Conservation (phyloP, 2,329 filamentous ascomycete species). For the Cladosporium sphaerospermum region DNA sequence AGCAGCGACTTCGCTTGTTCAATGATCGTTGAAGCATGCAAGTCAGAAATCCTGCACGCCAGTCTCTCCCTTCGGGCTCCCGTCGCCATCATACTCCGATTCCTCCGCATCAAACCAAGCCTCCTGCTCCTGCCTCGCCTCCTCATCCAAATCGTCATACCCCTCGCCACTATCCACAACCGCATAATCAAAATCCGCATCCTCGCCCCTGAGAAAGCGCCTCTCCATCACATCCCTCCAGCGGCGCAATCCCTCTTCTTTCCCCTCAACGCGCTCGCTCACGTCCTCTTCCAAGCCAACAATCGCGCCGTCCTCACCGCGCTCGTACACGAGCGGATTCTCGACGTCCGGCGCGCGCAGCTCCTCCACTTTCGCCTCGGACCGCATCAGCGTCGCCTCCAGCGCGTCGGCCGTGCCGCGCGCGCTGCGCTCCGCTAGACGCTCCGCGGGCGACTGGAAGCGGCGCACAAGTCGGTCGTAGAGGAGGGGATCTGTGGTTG, state of each 20-base stretch:
- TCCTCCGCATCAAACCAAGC: constrained; percentile 76
- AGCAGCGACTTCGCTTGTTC: too few species aligned
- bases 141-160: constrained; percentile 59
- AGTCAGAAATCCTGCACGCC: constrained; percentile 43
- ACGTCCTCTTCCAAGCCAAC: constrained; percentile 44
- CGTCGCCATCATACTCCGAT: constrained; percentile 28
- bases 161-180: constrained; percentile 65
- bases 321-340: constrained; percentile 44
- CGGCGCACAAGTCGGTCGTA: constrained; percentile 75
- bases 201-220: constrained; percentile 68
- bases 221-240: constrained; percentile 69
- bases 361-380: constrained; percentile 66
- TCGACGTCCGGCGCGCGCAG: constrained; percentile 49
- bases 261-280: not conserved
- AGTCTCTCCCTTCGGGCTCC: constrained; percentile 38
- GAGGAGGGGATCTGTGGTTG: constrained; percentile 60
- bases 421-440: constrained; percentile 62
- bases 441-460: constrained; percentile 67
- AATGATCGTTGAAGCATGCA: too few species aligned
- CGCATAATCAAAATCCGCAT: constrained; percentile 72
- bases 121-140: constrained; percentile 60
- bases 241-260: constrained; percentile 31
- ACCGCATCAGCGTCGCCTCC: constrained; percentile 68
- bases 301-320: constrained; percentile 50
- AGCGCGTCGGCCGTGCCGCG: constrained; percentile 76